Conservation (phyloP, 805 yeast species). For the Cyberlindnera samutprakarnensis region DNA sequence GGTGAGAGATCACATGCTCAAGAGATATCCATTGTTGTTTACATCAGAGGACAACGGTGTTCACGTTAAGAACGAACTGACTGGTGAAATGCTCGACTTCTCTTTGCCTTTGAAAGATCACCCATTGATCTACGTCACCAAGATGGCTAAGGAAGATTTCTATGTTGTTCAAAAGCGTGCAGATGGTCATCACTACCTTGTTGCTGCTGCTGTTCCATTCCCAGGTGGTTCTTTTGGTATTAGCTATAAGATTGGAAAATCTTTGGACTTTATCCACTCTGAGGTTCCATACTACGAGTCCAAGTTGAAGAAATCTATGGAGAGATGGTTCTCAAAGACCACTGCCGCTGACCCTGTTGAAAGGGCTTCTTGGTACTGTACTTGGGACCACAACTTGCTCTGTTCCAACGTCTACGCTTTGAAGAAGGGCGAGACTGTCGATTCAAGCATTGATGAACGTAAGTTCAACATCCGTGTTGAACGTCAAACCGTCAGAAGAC, state of each 20-base stretch:
- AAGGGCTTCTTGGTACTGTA: conserved; percentile 67
- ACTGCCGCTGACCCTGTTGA: conserved; percentile 57
- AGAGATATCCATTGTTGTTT: conserved; percentile 58
- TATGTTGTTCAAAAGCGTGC: conserved; percentile 51
- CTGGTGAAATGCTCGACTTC: conserved; percentile 57
- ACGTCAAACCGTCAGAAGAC: conserved; percentile 61
- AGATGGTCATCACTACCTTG: conserved; percentile 52
- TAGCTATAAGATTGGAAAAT: conserved; percentile 49
- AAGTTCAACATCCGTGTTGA: conserved; percentile 65
- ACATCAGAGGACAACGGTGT: conserved; percentile 41
- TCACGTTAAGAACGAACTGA: conserved; percentile 51
- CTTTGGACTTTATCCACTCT: conserved; percentile 55
- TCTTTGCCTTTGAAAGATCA: conserved; percentile 52
- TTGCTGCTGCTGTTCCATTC: conserved; percentile 72
- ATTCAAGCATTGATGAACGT: conserved; percentile 36
- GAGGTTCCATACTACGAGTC: conserved; percentile 65
- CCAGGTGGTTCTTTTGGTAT: conserved; percentile 75
- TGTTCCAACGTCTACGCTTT: conserved; percentile 49
- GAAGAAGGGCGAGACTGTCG: conserved; percentile 36
- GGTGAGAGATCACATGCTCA: conserved; percentile 51
- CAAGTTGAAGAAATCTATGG: conserved; percentile 63
- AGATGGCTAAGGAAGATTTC: conserved; percentile 72
- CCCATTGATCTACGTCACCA: conserved; percentile 54
- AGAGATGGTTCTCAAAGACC: conserved; percentile 61
- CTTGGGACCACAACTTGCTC: conserved; percentile 64